Conservation (phyloP, 768 basidiomycete species). For the Leccinum broughii region DNA sequence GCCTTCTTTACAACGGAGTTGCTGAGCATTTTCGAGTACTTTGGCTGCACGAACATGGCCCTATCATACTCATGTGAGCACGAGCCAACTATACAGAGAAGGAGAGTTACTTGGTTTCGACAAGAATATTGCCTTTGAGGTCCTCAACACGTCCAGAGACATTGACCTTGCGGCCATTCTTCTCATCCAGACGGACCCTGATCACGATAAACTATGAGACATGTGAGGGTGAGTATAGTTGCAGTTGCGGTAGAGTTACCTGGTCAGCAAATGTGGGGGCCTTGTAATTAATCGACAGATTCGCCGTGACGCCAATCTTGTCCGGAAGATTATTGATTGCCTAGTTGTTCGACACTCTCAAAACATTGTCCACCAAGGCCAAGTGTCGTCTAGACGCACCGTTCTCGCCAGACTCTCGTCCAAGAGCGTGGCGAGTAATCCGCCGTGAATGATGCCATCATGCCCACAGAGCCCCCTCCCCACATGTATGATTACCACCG, state of each 20-base stretch:
- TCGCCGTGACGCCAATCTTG: constrained; percentile 91
- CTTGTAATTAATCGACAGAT: constrained; percentile 75
- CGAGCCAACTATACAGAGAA: background rate
- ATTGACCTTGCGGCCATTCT: constrained; percentile 74
- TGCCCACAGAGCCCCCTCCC: constrained; percentile 89
- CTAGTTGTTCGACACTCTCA: constrained; percentile 39
- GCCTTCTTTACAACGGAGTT: constrained; percentile 57
- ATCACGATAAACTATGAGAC: constrained; percentile 75
- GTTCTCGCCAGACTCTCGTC: constrained; percentile 84
- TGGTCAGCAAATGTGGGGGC: constrained; percentile 91
- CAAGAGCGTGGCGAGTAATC: constrained; percentile 83
- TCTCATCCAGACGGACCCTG: constrained; percentile 61
- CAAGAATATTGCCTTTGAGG: constrained; percentile 76
- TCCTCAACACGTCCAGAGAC: constrained; percentile 78
- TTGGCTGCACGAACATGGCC: constrained; percentile 85
- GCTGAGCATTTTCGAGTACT: constrained; percentile 78
- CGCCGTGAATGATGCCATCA: constrained; percentile 94
- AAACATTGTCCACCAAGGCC: constrained; percentile 8
- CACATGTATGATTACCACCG: constrained; percentile 71
- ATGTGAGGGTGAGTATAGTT: background rate
- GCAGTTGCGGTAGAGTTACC: constrained; percentile 34
- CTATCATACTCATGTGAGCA: constrained; percentile 37
- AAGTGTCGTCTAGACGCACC: constrained; percentile 43
- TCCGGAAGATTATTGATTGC: constrained; percentile 85
- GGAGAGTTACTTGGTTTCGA: constrained; percentile 74